These are phyloP conservation scores for Hygrophorus pudorinus DNA, from an alignment of 768 basidiomycete genomes.

Conservation along the genomic window DNA sequence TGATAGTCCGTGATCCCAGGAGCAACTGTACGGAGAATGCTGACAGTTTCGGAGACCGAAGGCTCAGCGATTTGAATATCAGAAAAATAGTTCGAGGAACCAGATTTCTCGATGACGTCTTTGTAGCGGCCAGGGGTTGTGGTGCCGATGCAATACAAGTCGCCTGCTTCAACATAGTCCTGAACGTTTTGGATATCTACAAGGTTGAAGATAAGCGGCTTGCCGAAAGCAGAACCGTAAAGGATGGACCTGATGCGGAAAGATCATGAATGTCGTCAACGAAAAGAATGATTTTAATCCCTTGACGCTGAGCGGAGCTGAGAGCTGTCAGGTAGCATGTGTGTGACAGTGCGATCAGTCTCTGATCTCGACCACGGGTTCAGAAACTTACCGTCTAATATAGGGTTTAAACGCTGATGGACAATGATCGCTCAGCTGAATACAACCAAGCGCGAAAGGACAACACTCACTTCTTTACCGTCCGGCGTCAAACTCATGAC, in stretches of 20 bases:
- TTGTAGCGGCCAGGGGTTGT: slow-evolving; percentile 90
- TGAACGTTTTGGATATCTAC: too few species aligned
- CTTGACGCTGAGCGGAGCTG: slow-evolving; percentile 67
- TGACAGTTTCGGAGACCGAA: slow-evolving; percentile 79
- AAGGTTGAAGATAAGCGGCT: slow-evolving; percentile 34
- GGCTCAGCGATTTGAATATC: slow-evolving; percentile 94
- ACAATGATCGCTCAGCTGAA: too few species aligned
- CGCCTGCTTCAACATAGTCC: too few species aligned
- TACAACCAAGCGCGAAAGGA: too few species aligned
- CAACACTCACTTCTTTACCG: too few species aligned
- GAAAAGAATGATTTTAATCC: slow-evolving; percentile 81
- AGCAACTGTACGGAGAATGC: slow-evolving; percentile 86
- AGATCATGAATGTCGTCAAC: slow-evolving; percentile 88
- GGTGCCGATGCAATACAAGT: slow-evolving; percentile 59
- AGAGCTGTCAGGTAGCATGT: slow-evolving; percentile 94
- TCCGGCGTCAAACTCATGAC: too few species aligned
- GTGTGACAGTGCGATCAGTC: too few species aligned
- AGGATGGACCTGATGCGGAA: slow-evolving; percentile 73
- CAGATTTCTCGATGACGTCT: slow-evolving; percentile 89
- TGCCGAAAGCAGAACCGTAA: slow-evolving; percentile 87
- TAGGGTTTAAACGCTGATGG: too few species aligned
- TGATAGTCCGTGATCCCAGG: slow-evolving; percentile 93
- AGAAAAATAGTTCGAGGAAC: slow-evolving; percentile 86
- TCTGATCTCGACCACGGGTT: slow-evolving; percentile 86
- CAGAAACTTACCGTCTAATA: too few species aligned